Base-by-base conservation (phyloP, 2,329 filamentous ascomycete species). In the Paraconiothyrium brasiliense region DNA sequence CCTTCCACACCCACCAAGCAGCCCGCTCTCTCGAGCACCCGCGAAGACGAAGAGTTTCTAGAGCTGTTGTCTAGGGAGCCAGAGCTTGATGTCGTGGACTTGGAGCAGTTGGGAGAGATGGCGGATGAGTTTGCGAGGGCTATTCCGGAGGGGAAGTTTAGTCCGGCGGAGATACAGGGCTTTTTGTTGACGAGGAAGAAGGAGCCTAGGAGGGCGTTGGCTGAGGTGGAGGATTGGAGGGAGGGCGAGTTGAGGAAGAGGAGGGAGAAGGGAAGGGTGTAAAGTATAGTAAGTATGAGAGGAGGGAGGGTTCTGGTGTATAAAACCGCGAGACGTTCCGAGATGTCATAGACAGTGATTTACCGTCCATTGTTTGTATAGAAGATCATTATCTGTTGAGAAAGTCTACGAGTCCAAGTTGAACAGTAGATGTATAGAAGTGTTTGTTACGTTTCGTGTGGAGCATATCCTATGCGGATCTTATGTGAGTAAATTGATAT, bases 111-210 rank as follows among this genome's bases (percentile, higher is more conserved):
- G 20, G 70, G 77, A 14, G 65, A 66, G 4, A 74, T 86, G 64
- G 81, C 84, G 10, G 61, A 75, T 7, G 64, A 79, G 4, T 87
- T 86, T 67, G 81, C 84, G 1, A 67, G 71, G 1, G 62, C 71
- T 37, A 59, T 87, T 8, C 84, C 84, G 0, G 81, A 84, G 56
- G 70, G 76, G 24, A 78, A 66, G 7, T 84, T 86, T 60, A 83
- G 82, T 13, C 85, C 84, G 0, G 84, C 84, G 4, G 83, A 86
- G 70, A 79, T 86, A 35, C 83, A 86, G 67, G 84, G 82, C 13
- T 85, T 84, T 63, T 73, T 87, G 39, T 77, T 87, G 57, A 80
- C 78, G 61, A 73, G 82, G 60, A 85, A 85, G 74, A 83, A 82
- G 60, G 80, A 82, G 54, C 83, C 85, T 4, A 63, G 67, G 14